Conservation (phyloP, 1,284 basidiomycete genomes). For the Ustilago vetiveriae region DNA sequence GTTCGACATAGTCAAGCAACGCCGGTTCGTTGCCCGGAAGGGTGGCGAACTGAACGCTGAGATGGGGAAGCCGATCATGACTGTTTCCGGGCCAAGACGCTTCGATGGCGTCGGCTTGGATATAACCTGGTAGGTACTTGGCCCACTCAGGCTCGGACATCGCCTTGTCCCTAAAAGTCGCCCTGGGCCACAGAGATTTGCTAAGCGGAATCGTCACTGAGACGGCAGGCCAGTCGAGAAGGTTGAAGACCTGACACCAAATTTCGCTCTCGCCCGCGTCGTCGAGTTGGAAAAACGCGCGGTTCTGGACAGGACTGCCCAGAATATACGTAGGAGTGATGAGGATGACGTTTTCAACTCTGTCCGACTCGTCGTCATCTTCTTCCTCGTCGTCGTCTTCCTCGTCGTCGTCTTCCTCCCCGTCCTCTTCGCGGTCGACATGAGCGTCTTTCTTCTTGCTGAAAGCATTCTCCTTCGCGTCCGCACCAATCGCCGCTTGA, state of each 20-base stretch:
- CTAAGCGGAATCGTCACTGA: slow-evolving; percentile 13
- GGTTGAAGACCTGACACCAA: slow-evolving; percentile 42
- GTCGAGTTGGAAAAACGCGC: slow-evolving; percentile 12
- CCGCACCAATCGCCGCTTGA: slow-evolving; percentile 5
- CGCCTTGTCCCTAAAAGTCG: neutral
- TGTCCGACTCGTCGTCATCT: neutral
- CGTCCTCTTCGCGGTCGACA: no score
- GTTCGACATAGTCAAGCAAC: slow-evolving; percentile 20
- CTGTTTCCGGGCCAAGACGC: neutral
- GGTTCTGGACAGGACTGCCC: slow-evolving; percentile 14
- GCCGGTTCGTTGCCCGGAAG: slow-evolving; percentile 15
- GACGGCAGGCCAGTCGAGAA: slow-evolving; percentile 39
- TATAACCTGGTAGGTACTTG: neutral
- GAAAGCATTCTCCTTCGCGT: neutral
- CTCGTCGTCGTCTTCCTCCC: neutral
- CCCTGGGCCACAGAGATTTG: neutral
- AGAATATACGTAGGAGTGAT: slow-evolving; percentile 32
- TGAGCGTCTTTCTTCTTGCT: no score
- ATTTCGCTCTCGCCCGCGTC: slow-evolving; percentile 17
- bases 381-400: neutral
- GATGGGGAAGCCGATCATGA: neutral
- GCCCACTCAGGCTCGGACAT: slow-evolving; percentile 1
- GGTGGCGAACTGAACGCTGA: slow-evolving; percentile 31
- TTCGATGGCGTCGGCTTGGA: slow-evolving; percentile 10
- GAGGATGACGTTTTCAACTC: slow-evolving; percentile 14